phyloP scores from a whole-genome alignment of 2,329 filamentous ascomycete species.

The Huntiella bhutanensis region DNA sequence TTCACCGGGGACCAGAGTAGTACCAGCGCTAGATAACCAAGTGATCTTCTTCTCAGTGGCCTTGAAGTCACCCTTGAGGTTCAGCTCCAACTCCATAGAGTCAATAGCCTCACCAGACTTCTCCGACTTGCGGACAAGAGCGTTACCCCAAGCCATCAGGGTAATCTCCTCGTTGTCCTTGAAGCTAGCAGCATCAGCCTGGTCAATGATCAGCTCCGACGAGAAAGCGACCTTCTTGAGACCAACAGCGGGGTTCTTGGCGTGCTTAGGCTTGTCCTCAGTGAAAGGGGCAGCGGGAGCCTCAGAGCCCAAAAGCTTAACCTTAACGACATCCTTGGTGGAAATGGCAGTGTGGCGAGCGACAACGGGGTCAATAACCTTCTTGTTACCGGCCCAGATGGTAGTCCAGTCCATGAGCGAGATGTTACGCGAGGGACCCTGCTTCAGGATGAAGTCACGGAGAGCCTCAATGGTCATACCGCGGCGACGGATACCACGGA shows the following conservation, averaged over 20 bases:
- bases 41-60: constrained; percentile 93
- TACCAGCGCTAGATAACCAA: constrained; percentile 62
- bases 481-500: constrained; percentile 58
- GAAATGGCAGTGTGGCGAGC: constrained; percentile 57
- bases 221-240: constrained; percentile 72
- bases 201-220: constrained; percentile 60
- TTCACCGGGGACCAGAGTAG: constrained; percentile 52
- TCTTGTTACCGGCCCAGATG: constrained; percentile 60
- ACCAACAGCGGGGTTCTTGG: constrained; percentile 72
- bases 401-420: constrained; percentile 68
- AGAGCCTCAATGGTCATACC: constrained; percentile 65
- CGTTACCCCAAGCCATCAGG: constrained; percentile 92
- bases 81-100: constrained; percentile 61
- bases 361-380: constrained; percentile 60
- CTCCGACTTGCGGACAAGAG: constrained; percentile 26
- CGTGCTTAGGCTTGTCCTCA: constrained; percentile 69
- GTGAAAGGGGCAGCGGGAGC: constrained; percentile 41
- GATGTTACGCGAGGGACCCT: constrained; percentile 68
- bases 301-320: constrained; percentile 48
- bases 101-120: constrained; percentile 38
- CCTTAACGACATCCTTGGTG: constrained; percentile 51
- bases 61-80: constrained; percentile 84
- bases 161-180: constrained; percentile 79
- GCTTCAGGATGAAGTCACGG: constrained; percentile 67
- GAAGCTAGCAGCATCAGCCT: constrained; percentile 68